These are phyloP conservation scores for Carnegiea gigantea DNA, from an alignment of 179 eudicot genomes.

Conservation along the genomic window DNA sequence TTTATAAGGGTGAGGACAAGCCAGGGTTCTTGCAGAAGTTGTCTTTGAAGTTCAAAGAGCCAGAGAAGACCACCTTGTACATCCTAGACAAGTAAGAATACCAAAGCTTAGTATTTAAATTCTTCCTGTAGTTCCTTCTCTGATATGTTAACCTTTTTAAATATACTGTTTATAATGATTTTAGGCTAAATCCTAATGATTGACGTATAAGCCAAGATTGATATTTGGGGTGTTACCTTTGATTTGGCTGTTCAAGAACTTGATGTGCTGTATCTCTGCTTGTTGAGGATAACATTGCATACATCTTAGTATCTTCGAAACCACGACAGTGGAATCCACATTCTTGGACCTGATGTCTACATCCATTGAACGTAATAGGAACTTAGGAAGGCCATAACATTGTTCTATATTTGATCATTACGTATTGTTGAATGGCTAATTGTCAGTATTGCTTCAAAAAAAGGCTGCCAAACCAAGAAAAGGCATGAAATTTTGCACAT, in stretches of 20 bases:
- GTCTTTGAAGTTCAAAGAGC: slow-evolving; percentile 83
- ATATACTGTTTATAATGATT: not conserved
- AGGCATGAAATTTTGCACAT: not conserved
- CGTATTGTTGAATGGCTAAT: not conserved
- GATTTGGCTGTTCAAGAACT: no score
- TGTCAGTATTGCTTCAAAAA: not conserved
- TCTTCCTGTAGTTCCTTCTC: not conserved
- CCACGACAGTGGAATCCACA: not conserved
- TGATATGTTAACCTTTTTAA: not conserved
- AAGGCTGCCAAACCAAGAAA: not conserved
- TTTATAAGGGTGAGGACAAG: slow-evolving; percentile 75
- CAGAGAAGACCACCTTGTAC: slow-evolving; percentile 82
- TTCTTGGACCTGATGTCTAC: not conserved
- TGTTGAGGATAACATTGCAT: not conserved
- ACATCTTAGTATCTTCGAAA: not conserved
- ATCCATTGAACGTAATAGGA: not conserved
- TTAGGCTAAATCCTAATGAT: no score
- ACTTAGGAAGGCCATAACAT: not conserved
- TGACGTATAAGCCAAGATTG: not conserved
- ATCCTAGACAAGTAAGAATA: slow-evolving; percentile 86
- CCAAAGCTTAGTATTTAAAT: not conserved
- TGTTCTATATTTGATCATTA: slow-evolving; percentile 1
- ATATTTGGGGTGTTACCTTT: not conserved
- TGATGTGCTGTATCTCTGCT: no score
- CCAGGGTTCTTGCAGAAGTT: slow-evolving; percentile 86